Evolutionary conservation across 2,329 filamentous ascomycete species (phyloP).

Genomic region (Juglanconis sp.): DNA sequence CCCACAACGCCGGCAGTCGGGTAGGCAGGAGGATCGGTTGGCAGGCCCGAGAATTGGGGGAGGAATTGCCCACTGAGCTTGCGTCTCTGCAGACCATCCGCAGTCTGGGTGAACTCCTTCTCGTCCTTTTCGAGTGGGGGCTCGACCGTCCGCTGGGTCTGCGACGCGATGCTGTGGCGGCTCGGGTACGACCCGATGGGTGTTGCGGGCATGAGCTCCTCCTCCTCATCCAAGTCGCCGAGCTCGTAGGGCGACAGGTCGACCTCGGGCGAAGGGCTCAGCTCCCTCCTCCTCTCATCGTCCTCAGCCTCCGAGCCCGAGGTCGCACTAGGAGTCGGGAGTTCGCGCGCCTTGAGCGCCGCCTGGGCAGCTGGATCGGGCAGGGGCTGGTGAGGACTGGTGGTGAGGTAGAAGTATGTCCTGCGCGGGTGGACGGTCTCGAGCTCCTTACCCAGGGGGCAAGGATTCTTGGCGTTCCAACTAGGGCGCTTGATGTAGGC

Average conservation of each 20-base stretch:
- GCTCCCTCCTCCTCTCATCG: constrained; percentile 60
- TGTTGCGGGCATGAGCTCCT: constrained; percentile 54
- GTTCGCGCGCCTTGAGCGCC: constrained; percentile 51
- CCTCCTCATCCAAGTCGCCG: constrained; percentile 66
- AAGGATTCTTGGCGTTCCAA: constrained; percentile 75
- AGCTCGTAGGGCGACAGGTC: constrained; percentile 86
- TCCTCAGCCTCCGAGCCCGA: constrained; percentile 68
- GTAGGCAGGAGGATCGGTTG: constrained; percentile 28
- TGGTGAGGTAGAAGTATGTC: constrained; percentile 94
- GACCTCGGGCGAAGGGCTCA: constrained; percentile 90
- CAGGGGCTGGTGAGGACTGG: constrained; percentile 77
- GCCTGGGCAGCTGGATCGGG: constrained; percentile 58
- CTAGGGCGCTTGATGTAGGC: constrained; percentile 84
- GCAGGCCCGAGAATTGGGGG: background rate
- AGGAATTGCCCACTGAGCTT: constrained; percentile 51
- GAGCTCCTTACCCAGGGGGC: constrained; percentile 88
- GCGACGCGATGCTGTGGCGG: constrained; percentile 39
- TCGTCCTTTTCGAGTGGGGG: constrained; percentile 92
- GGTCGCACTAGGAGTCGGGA: constrained; percentile 72
- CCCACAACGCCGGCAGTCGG: constrained; percentile 29
- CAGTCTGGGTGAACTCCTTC: constrained; percentile 94
- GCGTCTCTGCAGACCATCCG: constrained; percentile 72
- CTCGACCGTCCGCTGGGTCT: constrained; percentile 71
- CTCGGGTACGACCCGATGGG: constrained; percentile 63
- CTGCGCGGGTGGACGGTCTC: constrained; percentile 89